These are phyloP conservation scores for Claviceps arundinis DNA, from an alignment of 2,329 filamentous ascomycete species.

Conservation along the genomic window DNA sequence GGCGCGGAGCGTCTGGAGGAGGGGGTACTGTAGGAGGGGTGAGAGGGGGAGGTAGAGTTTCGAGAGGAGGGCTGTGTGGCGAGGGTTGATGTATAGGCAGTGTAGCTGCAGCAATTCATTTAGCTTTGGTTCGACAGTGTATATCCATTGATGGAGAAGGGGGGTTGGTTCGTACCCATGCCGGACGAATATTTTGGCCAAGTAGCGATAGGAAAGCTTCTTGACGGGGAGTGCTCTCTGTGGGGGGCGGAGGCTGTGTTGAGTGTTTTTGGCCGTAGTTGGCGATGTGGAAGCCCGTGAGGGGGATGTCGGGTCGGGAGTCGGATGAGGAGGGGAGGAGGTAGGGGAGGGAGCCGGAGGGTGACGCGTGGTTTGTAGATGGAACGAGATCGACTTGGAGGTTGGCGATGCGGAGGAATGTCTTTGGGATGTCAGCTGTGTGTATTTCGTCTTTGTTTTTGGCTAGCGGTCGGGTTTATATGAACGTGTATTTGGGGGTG, in stretches of 20 bases:
- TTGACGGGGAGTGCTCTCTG: slow-evolving; percentile 41
- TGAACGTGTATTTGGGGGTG: neutral
- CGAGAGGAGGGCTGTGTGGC: slow-evolving; percentile 55
- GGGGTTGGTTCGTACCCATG: slow-evolving; percentile 50
- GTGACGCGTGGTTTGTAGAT: slow-evolving; percentile 88
- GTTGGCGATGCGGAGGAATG: slow-evolving; percentile 66
- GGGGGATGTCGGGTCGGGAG: slow-evolving; percentile 37
- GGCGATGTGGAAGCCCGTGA: slow-evolving; percentile 43
- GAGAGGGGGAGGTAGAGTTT: slow-evolving; percentile 60
- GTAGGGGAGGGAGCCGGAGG: slow-evolving; percentile 78
- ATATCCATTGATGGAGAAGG: neutral
- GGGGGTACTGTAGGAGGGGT: slow-evolving; percentile 46
- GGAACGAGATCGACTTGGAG: slow-evolving; percentile 53
- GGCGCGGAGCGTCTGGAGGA: slow-evolving; percentile 52
- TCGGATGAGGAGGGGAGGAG: slow-evolving; percentile 44
- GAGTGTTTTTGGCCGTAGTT: slow-evolving; percentile 47
- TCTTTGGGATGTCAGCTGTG: slow-evolving; percentile 23
- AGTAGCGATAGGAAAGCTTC: slow-evolving; percentile 71
- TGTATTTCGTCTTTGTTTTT: neutral
- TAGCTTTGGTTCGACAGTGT: slow-evolving; percentile 4
- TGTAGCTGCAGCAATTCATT: slow-evolving; percentile 43
- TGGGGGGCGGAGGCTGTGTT: slow-evolving; percentile 22
- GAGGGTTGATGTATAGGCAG: slow-evolving; percentile 60
- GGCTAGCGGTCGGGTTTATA: neutral
- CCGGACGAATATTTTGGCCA: slow-evolving; percentile 64